A percentile compares a stretch with the other conserved stretches of the same genome.
Conservation (phyloP, 345 rosid genomes). For the Mangifera indica region DNA sequence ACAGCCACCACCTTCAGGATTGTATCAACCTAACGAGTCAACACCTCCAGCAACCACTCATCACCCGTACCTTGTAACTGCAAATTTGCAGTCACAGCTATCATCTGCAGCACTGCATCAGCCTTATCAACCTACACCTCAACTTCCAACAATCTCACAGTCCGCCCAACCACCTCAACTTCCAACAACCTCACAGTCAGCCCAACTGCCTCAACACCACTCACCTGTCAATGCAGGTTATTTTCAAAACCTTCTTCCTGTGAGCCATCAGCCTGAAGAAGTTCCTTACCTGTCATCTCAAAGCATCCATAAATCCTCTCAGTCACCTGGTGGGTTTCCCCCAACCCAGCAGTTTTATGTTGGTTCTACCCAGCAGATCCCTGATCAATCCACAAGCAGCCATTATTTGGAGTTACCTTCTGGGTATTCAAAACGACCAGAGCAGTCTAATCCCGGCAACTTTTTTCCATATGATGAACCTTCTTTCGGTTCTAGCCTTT, state of each 20-base stretch:
- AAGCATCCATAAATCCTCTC: constrained; percentile 19
- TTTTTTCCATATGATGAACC: constrained; percentile 17
- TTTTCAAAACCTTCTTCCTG: constrained; percentile 21
- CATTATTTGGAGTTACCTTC: constrained; percentile 26
- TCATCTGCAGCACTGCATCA: constrained; percentile 11
- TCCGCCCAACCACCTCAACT: constrained; percentile 9
- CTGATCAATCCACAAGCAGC: constrained; percentile 25
- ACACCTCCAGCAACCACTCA: constrained; percentile 2
- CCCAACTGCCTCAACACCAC: constrained; percentile 26
- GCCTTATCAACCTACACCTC: constrained; percentile 18
- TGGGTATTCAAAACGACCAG: constrained; percentile 11
- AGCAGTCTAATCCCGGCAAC: constrained; percentile 15
- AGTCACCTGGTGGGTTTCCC: constrained; percentile 21
- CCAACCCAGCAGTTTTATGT: constrained; percentile 15
- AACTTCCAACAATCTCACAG: constrained; percentile 5
- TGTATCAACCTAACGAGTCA: constrained; percentile 15
- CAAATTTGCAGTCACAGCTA: constrained; percentile 17
- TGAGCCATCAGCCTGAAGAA: constrained; percentile 22
- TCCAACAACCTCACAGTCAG: constrained; percentile 4
- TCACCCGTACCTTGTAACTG: constrained; percentile 16
- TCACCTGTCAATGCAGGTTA: constrained; percentile 21
- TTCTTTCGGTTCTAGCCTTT: constrained; percentile 18
- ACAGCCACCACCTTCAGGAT: constrained; percentile 14
- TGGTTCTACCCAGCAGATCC: constrained; percentile 21
- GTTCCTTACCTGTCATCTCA: constrained; percentile 27